Percentiles rank a stretch among this genome's conserved stretches.
phyloP scores from a whole-genome alignment of 2,329 filamentous ascomycete species.

The Pseudopyrenochaeta lycopersici region DNA sequence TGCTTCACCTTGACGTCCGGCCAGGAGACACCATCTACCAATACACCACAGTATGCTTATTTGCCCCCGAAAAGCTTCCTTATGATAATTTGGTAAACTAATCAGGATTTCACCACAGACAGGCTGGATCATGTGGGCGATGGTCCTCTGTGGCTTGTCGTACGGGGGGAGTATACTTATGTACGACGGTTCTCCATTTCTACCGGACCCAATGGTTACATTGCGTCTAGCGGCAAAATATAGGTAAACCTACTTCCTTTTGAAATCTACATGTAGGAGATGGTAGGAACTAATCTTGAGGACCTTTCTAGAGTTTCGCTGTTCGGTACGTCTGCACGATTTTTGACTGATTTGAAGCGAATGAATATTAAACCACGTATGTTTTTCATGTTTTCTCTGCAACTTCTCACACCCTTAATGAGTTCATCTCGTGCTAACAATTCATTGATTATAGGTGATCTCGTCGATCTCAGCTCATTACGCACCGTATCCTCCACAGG shows the following conservation, averaged over 20 bases:
- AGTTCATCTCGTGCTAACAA: too few species aligned
- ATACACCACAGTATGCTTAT: neutral
- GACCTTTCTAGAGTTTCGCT: neutral
- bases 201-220: neutral
- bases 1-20: neutral
- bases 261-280: too few species aligned
- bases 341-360: neutral
- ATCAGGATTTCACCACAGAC: neutral
- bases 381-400: too few species aligned
- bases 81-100: too few species aligned
- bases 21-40: neutral
- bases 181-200: neutral
- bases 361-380: neutral
- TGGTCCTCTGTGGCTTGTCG: neutral
- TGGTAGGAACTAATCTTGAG: too few species aligned
- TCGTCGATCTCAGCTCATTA: constrained; percentile 15
- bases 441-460: neutral
- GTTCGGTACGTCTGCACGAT: neutral
- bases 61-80: too few species aligned
- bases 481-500: constrained; percentile 58
- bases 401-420: too few species aligned
- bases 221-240: too few species aligned
- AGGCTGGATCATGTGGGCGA: neutral
- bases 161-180: neutral
- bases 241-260: too few species aligned